Conservation (phyloP, 768 basidiomycete species). For the Trametopsis cervina region DNA sequence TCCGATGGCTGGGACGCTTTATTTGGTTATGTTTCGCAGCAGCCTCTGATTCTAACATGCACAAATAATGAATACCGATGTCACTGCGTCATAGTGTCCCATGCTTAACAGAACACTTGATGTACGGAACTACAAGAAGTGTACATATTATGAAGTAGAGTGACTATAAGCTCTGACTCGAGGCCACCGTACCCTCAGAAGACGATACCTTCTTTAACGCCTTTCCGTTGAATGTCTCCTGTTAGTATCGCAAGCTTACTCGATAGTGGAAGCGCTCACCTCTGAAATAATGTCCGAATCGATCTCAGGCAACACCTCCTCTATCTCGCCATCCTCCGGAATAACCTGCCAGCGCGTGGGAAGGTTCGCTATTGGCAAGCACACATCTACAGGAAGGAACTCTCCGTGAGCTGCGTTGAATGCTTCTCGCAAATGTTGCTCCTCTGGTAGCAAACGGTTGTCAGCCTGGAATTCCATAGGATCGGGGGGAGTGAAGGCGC, state of each 20-base stretch:
- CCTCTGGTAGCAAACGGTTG: conserved; percentile 42
- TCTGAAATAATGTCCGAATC: conserved; percentile 50
- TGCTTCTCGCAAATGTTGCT: conserved; percentile 50
- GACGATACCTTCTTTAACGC: neutral
- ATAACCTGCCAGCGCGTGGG: conserved; percentile 70
- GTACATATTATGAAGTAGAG: neutral
- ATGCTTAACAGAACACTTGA: no score
- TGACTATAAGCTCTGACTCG: conserved; percentile 6
- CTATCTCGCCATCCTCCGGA: conserved; percentile 45
- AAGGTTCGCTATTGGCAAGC: conserved; percentile 65
- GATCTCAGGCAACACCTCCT: conserved; percentile 58
- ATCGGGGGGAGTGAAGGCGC: neutral
- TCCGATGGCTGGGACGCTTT: conserved; percentile 7
- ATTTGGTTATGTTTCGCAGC: conserved; percentile 10
- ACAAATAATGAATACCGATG: no score
- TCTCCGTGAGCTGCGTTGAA: conserved; percentile 72
- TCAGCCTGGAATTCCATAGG: neutral
- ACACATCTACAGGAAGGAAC: conserved; percentile 74
- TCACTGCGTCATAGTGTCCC: no score
- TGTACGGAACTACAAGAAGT: neutral
- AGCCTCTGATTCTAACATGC: conserved; percentile 14
- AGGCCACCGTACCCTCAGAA: neutral
- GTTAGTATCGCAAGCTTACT: neutral
- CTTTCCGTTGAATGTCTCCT: neutral
- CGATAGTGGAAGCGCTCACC: conserved; percentile 28